phyloP scores from a whole-genome alignment of 805 yeast species.

The Brettanomyces sp. region DNA sequence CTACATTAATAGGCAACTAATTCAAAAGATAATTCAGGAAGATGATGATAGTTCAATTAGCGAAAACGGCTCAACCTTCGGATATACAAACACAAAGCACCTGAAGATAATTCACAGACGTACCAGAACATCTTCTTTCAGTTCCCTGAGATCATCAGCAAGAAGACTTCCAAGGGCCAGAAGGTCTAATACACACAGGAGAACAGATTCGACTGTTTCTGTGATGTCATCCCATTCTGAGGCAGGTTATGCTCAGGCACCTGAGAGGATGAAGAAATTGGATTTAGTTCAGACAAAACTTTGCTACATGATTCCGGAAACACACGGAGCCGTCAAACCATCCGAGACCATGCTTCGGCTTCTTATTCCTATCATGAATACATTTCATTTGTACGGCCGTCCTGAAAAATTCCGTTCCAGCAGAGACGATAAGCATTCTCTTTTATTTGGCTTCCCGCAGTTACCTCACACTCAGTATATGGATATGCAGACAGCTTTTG shows the following conservation, averaged over 20 bases:
- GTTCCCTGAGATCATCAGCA: neutral
- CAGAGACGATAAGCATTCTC: slow-evolving; percentile 42
- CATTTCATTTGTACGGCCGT: slow-evolving; percentile 66
- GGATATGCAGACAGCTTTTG: slow-evolving; percentile 22
- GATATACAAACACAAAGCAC: neutral
- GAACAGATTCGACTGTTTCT: slow-evolving; percentile 18
- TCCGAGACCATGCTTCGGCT: slow-evolving; percentile 67
- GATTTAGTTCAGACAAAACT: slow-evolving; percentile 19
- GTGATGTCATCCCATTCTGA: slow-evolving; percentile 17
- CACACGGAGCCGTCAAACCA: slow-evolving; percentile 64
- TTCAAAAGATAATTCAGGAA: slow-evolving; percentile 14
- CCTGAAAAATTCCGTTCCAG: slow-evolving; percentile 54
- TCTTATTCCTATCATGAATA: slow-evolving; percentile 59
- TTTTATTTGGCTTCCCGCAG: slow-evolving; percentile 66
- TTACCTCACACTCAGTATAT: slow-evolving; percentile 61
- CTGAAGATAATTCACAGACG: neutral
- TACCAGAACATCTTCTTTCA: neutral
- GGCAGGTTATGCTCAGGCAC: slow-evolving; percentile 5
- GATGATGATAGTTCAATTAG: slow-evolving; percentile 7
- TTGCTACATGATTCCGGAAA: slow-evolving; percentile 45
- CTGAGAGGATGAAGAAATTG: slow-evolving; percentile 15
- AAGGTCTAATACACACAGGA: slow-evolving; percentile 8
- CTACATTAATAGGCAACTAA: slow-evolving; percentile 30
- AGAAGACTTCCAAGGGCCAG: neutral
- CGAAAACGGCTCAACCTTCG: neutral